phyloP scores from a whole-genome alignment of 441 rosid species.

The Jatropha podagrica region DNA sequence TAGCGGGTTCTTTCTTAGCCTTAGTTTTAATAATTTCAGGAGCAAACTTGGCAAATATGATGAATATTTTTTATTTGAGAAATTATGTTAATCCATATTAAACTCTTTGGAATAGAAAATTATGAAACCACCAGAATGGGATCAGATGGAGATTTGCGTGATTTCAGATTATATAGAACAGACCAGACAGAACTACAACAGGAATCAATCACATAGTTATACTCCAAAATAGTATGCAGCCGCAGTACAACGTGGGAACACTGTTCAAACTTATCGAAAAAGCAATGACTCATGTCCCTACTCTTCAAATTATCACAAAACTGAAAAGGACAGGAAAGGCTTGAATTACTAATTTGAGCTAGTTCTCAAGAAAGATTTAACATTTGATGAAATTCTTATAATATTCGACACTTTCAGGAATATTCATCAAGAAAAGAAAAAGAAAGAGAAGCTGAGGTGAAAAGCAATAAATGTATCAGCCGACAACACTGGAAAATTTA shows the following conservation, averaged over 20 bases:
- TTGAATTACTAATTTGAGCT: too few relatives aligned
- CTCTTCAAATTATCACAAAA: not conserved
- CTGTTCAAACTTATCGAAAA: too few relatives aligned
- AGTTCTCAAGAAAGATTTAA: not conserved
- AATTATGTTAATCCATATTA: not conserved
- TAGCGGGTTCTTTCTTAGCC: not conserved
- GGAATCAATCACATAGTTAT: too few relatives aligned
- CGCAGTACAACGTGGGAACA: too few relatives aligned
- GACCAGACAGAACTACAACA: too few relatives aligned
- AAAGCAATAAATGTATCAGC: not conserved
- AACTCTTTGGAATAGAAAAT: not conserved
- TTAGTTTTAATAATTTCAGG: not conserved
- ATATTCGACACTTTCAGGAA: not conserved
- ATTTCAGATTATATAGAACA: too few relatives aligned
- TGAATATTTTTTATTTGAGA: not conserved
- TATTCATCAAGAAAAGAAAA: not conserved
- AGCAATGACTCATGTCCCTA: too few relatives aligned
- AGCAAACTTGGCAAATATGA: conserved; percentile 2
- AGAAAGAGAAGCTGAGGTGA: not conserved
- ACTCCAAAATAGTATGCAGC: too few relatives aligned
- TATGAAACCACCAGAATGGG: not conserved
- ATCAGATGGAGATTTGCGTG: too few relatives aligned
- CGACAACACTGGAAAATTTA: not conserved
- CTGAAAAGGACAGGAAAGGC: not conserved
- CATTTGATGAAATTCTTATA: not conserved